Evolutionary conservation across 1,284 basidiomycete species (phyloP).

Genomic region (Melanopsichium pennsylvanicum): DNA sequence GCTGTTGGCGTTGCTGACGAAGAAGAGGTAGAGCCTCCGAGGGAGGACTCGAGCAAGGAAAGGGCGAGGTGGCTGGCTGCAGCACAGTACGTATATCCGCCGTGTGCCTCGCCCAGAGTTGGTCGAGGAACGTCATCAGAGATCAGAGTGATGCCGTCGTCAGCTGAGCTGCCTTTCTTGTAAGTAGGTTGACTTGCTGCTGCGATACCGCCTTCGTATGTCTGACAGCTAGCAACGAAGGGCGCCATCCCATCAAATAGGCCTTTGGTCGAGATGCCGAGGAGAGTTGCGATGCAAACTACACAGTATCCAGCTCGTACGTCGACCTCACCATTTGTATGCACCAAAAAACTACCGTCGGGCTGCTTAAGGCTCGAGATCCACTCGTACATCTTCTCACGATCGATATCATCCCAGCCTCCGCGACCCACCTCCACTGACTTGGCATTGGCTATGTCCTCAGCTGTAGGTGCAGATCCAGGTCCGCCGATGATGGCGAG

Average conservation of each 20-base stretch:
- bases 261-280: conserved; percentile 86
- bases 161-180: conserved; percentile 29
- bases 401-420: conserved; percentile 67
- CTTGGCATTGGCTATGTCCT: conserved; percentile 68
- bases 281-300: conserved; percentile 74
- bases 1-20: neutral
- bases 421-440: conserved; percentile 67
- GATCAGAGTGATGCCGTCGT: conserved; percentile 4
- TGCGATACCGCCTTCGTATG: conserved; percentile 95
- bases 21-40: conserved; percentile 1
- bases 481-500: conserved; percentile 80
- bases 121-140: conserved; percentile 68
- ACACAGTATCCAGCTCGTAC: conserved; percentile 84
- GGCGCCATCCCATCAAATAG: conserved; percentile 72
- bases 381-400: conserved; percentile 79
- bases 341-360: conserved; percentile 92
- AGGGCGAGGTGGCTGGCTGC: conserved; percentile 84
- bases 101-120: conserved; percentile 90
- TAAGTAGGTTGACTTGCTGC: conserved; percentile 78
- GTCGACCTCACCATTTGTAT: conserved; percentile 88
- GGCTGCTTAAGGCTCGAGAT: conserved; percentile 91
- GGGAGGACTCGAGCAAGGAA: conserved; percentile 66
- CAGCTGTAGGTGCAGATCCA: conserved; percentile 65
- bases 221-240: conserved; percentile 80
- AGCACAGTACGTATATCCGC: conserved; percentile 94